Evolutionary conservation across 805 yeast genomes (phyloP).

Genomic region (Myxozyma vanderwaltii): DNA sequence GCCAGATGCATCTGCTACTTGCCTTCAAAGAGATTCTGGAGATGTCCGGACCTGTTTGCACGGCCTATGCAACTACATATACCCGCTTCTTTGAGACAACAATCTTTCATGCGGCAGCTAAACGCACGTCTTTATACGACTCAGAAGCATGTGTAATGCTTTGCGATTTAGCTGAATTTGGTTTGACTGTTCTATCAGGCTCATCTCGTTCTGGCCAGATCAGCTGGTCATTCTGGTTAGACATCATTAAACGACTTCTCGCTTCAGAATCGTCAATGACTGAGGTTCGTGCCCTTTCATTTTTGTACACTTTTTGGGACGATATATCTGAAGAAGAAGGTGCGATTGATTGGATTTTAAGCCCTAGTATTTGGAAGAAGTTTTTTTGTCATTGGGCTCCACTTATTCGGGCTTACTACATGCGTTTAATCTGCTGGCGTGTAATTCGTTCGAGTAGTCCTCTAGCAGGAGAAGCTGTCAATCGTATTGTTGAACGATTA

Average conservation of each 20-base stretch:
- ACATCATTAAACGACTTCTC: conserved; percentile 60
- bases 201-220: conserved; percentile 43
- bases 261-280: conserved; percentile 61
- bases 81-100: conserved; percentile 44
- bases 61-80: conserved; percentile 40
- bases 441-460: conserved; percentile 41
- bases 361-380: conserved; percentile 53
- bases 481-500: conserved; percentile 9
- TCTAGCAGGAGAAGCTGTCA: conserved; percentile 11
- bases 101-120: conserved; percentile 42
- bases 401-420: conserved; percentile 67
- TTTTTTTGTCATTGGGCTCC: conserved; percentile 82
- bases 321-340: conserved; percentile 50
- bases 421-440: conserved; percentile 69
- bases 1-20: conserved; percentile 39
- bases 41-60: conserved; percentile 33
- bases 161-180: conserved; percentile 48
- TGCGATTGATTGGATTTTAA: conserved; percentile 54
- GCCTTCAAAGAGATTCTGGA: conserved; percentile 46
- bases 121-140: conserved; percentile 41
- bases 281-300: conserved; percentile 63
- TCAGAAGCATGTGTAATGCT: conserved; percentile 45
- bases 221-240: conserved; percentile 79
- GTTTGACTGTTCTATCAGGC: conserved; percentile 40
- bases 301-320: conserved; percentile 75